phyloP scores from a whole-genome alignment of 129 eudicot genomes.

The Tanacetum coccineum region DNA sequence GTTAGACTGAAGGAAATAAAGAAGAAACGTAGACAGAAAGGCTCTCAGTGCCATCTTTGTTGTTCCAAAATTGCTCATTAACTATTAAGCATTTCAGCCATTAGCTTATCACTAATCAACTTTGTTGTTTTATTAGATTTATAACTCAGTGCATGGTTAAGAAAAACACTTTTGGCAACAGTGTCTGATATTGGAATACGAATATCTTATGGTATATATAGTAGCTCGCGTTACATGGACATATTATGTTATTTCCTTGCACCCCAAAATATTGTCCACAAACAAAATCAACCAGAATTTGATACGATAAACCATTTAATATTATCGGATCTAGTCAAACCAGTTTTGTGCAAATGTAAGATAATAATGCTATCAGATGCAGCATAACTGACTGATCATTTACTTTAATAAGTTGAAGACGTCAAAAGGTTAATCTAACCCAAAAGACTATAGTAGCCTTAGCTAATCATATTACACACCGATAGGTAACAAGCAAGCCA shows the following conservation, averaged over 20 bases:
- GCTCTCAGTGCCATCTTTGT: constrained; percentile 22
- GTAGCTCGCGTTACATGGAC: neutral
- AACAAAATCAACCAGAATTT: too few species aligned
- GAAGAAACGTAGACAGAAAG: constrained; percentile 15
- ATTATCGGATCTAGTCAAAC: neutral
- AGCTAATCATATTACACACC: constrained; percentile 35
- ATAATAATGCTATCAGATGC: constrained; percentile 10
- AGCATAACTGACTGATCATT: neutral
- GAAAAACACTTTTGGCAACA: neutral
- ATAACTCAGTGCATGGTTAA: neutral
- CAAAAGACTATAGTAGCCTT: neutral
- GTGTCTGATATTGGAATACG: neutral
- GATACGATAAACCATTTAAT: neutral
- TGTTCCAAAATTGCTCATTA: constrained; percentile 16
- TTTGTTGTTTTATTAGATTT: neutral
- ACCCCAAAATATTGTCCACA: too few species aligned
- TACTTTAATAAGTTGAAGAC: neutral
- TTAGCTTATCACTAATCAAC: neutral
- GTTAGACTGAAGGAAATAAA: constrained; percentile 16
- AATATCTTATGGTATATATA: neutral
- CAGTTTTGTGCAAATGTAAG: constrained; percentile 11
- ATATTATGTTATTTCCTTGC: neutral
- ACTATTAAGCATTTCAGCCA: neutral
- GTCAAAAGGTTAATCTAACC: constrained; percentile 16
- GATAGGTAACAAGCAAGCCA: constrained; percentile 34